Conservation (phyloP, 495 filamentous ascomycete species). For the Usnea hakonensis region DNA sequence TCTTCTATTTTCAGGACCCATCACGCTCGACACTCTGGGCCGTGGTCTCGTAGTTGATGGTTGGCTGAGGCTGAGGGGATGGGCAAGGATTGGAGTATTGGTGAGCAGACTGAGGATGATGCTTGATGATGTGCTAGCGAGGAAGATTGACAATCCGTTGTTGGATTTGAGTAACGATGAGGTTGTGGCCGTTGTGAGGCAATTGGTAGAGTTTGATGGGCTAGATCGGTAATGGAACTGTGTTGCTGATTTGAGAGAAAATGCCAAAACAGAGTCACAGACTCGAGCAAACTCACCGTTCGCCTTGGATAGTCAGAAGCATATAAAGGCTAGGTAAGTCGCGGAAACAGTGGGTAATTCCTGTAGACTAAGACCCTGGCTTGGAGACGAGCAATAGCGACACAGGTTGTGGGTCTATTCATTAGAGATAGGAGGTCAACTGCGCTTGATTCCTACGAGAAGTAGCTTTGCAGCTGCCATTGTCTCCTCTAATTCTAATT, state of each 20-base stretch:
- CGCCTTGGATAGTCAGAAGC: neutral
- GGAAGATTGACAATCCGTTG: conserved; percentile 68
- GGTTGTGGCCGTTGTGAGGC: conserved; percentile 67
- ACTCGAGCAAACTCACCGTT: neutral
- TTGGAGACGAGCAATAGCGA: neutral
- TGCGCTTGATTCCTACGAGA: neutral
- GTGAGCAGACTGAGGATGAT: conserved; percentile 75
- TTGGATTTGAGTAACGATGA: conserved; percentile 47
- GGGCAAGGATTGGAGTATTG: conserved; percentile 90
- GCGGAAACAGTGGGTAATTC: neutral
- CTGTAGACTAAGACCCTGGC: neutral
- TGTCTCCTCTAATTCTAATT: neutral
- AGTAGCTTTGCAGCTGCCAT: neutral
- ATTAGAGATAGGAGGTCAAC: neutral
- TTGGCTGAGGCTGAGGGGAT: conserved; percentile 83
- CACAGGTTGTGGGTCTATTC: neutral
- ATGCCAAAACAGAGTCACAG: neutral
- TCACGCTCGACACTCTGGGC: conserved; percentile 78
- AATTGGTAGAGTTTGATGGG: conserved; percentile 80
- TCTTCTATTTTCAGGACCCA: conserved; percentile 80
- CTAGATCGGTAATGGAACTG: conserved; percentile 47
- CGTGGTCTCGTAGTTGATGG: conserved; percentile 86
- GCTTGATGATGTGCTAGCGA: conserved; percentile 73
- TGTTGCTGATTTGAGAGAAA: no score
- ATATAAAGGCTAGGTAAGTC: neutral